Conservation (phyloP, 148 eudicot species). For the Pharnaceum exiguum region DNA sequence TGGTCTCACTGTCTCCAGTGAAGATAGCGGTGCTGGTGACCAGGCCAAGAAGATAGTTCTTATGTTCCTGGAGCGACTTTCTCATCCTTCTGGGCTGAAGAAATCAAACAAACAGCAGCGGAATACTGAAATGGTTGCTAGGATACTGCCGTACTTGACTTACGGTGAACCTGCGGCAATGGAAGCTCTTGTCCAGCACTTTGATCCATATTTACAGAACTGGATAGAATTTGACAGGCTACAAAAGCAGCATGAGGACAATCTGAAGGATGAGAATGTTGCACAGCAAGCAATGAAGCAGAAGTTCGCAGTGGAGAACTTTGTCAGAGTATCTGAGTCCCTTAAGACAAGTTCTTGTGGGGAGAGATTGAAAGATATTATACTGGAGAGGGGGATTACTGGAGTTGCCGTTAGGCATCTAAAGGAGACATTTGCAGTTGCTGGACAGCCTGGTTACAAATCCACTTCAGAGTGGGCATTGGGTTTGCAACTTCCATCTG, state of each 20-base stretch:
- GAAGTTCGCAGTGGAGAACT: slow-evolving; percentile 89
- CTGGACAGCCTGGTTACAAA: slow-evolving; percentile 70
- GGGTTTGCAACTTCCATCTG: slow-evolving; percentile 75
- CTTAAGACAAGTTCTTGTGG: slow-evolving; percentile 96
- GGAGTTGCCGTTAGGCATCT: slow-evolving; percentile 62
- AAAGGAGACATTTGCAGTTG: slow-evolving; percentile 62
- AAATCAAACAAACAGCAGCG: slow-evolving; percentile 96
- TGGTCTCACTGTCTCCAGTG: slow-evolving; percentile 66
- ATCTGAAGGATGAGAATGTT: slow-evolving; percentile 63
- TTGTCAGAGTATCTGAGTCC: slow-evolving; percentile 94
- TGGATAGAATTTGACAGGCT: slow-evolving; percentile 82
- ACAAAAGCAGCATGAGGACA: slow-evolving; percentile 67
- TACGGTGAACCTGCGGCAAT: slow-evolving; percentile 96
- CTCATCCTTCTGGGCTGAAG: slow-evolving; percentile 75
- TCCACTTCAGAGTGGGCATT: slow-evolving; percentile 60
- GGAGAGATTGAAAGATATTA: slow-evolving; percentile 92
- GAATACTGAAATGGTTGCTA: slow-evolving; percentile 99
- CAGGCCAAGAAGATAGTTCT: slow-evolving; percentile 97
- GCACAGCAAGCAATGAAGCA: slow-evolving; percentile 71
- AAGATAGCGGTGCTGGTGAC: slow-evolving; percentile 76
- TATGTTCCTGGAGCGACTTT: slow-evolving; percentile 91
- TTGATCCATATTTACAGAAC: slow-evolving; percentile 68
- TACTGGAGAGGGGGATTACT: slow-evolving; percentile 83
- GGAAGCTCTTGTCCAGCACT: slow-evolving; percentile 96
- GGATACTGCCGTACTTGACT: slow-evolving; percentile 94